Evolutionary conservation across 768 basidiomycete genomes (phyloP).

Genomic region (Xanthoconium purpureum): DNA sequence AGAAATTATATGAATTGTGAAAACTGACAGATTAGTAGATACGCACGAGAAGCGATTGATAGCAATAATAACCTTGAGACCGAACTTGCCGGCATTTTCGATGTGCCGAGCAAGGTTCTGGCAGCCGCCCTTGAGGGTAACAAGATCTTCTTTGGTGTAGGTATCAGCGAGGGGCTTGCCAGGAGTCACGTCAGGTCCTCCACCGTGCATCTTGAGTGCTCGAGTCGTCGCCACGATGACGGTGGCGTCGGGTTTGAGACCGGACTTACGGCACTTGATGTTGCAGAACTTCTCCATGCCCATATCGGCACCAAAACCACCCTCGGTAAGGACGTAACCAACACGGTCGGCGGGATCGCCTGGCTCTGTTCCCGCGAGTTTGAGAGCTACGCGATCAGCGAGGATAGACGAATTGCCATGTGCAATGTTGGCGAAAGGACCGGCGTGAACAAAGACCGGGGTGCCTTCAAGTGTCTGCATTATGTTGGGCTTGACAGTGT

Average conservation of each 20-base stretch:
- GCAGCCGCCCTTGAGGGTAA: conserved; percentile 85
- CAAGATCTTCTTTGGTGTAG: conserved; percentile 91
- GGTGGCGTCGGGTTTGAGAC: conserved; percentile 88
- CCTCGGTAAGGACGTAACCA: conserved; percentile 97
- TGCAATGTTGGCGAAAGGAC: conserved; percentile 98
- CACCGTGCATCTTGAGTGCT: conserved; percentile 99
- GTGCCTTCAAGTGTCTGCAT: conserved; percentile 99
- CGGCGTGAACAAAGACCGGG: conserved; percentile 97
- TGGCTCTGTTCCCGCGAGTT: conserved; percentile 92
- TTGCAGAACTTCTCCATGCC: conserved; percentile 99
- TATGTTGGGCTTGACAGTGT: conserved; percentile 97
- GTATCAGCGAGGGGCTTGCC: conserved; percentile 92
- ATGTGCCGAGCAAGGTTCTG: conserved; percentile 93
- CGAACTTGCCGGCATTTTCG: conserved; percentile 92
- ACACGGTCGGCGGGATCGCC: conserved; percentile 78
- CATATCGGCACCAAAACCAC: conserved; percentile 98
- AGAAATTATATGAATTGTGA: neutral
- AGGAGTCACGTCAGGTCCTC: conserved; percentile 93
- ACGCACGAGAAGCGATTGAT: conserved; percentile 94
- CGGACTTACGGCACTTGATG: conserved; percentile 95
- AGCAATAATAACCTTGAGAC: conserved; percentile 92
- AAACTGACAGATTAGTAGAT: neutral
- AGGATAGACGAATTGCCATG: conserved; percentile 98
- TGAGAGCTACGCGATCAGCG: conserved; percentile 94
- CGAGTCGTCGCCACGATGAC: conserved; percentile 97